A percentile compares a stretch with the other conserved stretches of the same genome.
Conservation (phyloP, 2,329 filamentous ascomycete genomes). For the Aspergillus ustus region DNA sequence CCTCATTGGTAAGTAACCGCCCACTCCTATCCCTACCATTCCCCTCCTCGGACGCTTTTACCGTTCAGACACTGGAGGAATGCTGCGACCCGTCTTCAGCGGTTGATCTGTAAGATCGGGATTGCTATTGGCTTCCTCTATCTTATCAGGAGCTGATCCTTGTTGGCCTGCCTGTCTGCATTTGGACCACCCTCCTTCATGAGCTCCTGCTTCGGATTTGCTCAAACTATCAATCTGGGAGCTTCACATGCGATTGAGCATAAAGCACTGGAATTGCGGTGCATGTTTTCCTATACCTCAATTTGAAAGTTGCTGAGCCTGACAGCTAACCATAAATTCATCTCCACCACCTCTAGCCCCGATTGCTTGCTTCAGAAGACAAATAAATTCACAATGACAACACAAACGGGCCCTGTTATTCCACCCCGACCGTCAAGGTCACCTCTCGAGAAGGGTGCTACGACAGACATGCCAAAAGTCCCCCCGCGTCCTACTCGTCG, state of each 20-base stretch:
- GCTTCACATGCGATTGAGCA: neutral
- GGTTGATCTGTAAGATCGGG: constrained; percentile 9
- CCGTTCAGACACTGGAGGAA: neutral
- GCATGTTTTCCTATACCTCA: neutral
- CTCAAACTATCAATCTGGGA: neutral
- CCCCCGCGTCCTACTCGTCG: constrained; percentile 76
- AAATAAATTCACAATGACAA: constrained; percentile 37
- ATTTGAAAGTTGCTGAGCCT: neutral
- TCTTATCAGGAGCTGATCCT: constrained; percentile 17
- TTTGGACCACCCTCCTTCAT: neutral
- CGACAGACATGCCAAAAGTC: constrained; percentile 67
- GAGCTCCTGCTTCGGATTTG: neutral
- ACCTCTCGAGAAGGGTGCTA: constrained; percentile 50
- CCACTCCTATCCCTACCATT: constrained; percentile 22
- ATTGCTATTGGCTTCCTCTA: constrained; percentile 16
- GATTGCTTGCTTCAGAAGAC: constrained; percentile 6
- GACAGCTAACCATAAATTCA: constrained; percentile 7
- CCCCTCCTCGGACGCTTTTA: neutral
- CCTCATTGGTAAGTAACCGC: constrained; percentile 9
- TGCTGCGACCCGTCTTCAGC: constrained; percentile 9
- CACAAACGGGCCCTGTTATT: constrained; percentile 58
- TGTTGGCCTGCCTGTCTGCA: constrained; percentile 7
- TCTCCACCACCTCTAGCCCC: constrained; percentile 4
- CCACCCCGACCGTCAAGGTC: constrained; percentile 66
- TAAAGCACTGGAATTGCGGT: neutral